These are phyloP conservation scores for Chaetomium globosum DNA, from an alignment of 2,329 filamentous ascomycete genomes.

Conservation along the genomic window DNA sequence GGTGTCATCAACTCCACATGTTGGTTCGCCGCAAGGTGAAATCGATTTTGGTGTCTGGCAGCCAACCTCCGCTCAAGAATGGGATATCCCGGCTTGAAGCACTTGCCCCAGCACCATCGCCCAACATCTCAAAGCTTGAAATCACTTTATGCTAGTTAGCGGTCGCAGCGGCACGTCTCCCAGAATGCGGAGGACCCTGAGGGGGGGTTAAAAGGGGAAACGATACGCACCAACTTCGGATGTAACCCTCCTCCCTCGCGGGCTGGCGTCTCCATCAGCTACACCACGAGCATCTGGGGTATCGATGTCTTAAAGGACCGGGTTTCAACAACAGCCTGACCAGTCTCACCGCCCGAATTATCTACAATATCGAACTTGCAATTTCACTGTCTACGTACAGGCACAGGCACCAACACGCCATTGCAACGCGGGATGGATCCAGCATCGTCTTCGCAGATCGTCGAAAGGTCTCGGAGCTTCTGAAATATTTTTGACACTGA, in stretches of 20 bases:
- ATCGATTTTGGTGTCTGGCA: constrained; percentile 9
- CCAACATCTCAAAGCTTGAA: neutral
- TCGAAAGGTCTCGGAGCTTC: constrained; percentile 2
- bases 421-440: constrained; percentile 5
- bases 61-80: neutral
- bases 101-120: neutral
- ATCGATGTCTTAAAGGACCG: neutral
- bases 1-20: constrained; percentile 17
- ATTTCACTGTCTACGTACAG: neutral
- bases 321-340: neutral
- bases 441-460: constrained; percentile 5
- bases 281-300: neutral
- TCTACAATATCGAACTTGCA: neutral
- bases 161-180: neutral
- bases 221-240: neutral
- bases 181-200: neutral
- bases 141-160: neutral
- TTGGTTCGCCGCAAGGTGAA: constrained; percentile 9
- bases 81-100: constrained; percentile 3
- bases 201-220: constrained; percentile 3
- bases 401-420: neutral
- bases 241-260: neutral
- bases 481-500: neutral
- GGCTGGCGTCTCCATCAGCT: neutral
- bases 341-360: neutral